phyloP scores from a whole-genome alignment of 768 basidiomycete genomes.

The Grammothele lineata region DNA sequence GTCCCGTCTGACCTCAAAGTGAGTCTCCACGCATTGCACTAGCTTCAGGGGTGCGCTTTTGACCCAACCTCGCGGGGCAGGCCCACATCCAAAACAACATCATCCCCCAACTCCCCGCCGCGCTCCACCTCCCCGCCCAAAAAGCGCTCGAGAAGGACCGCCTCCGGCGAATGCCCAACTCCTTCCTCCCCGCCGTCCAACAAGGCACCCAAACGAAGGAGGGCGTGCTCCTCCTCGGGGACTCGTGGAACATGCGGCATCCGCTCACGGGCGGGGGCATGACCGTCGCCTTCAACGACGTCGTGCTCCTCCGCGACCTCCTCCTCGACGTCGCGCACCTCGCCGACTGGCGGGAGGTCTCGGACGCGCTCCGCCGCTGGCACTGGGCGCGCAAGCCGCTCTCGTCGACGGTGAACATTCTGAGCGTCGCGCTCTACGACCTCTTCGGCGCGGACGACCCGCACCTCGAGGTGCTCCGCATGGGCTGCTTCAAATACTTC shows the following conservation, averaged over 20 bases:
- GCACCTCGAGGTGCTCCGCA: constrained; percentile 56
- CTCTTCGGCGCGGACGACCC: constrained; percentile 88
- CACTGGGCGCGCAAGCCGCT: constrained; percentile 84
- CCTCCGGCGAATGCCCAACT: constrained; percentile 91
- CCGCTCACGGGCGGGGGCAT: constrained; percentile 97
- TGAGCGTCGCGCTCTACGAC: constrained; percentile 91
- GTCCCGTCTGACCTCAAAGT: constrained; percentile 82
- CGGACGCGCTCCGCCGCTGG: constrained; percentile 61
- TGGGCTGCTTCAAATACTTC: constrained; percentile 97
- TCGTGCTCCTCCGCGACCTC: constrained; percentile 64
- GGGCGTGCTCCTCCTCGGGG: constrained; percentile 84
- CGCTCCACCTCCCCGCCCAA: constrained; percentile 61
- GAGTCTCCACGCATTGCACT: constrained; percentile 22
- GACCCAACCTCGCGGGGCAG: no score
- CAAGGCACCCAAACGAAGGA: constrained; percentile 54
- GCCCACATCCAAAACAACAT: constrained; percentile 65
- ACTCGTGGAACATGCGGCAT: constrained; percentile 99
- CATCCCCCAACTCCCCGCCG: constrained; percentile 74
- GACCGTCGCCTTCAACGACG: constrained; percentile 92
- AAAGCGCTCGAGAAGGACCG: constrained; percentile 75
- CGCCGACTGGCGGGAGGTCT: constrained; percentile 49
- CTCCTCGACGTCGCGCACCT: constrained; percentile 43
- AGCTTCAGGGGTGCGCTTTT: no score
- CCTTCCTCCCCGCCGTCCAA: constrained; percentile 77
- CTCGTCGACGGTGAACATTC: constrained; percentile 83